Base-by-base conservation (phyloP, 164 flowering plant species). In the Macadamia tetraphylla region DNA sequence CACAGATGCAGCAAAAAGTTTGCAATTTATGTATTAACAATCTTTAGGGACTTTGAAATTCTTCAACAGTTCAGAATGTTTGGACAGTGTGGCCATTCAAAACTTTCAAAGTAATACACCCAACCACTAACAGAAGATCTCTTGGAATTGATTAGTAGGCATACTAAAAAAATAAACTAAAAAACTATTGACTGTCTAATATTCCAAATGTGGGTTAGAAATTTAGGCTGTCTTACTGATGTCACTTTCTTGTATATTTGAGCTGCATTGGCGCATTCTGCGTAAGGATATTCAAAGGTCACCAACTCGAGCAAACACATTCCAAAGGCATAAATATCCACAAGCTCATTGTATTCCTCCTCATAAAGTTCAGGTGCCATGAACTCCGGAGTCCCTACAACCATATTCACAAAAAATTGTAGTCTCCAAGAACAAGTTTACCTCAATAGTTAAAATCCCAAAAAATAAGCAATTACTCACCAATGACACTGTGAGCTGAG, bases 221-320 rank as follows among this genome's bases (percentile, higher is more conserved):
- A 10, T 60, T 14, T 14, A 53, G 43, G 44, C 1, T 60, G 62
- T 30, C 88, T 83, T 79, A 85, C 88, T 6, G 87, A 82, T 49
- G 73, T 70, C 60, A 85, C 91, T 81, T 85, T 87, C 84, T 85
- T 85, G 81, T 83, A 85, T 67, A 87, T 87, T 70, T 87, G 87
- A 66, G 86, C 91, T 69, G 91, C 83, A 78, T 83, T 81, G 46
- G 78, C 75, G 76, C 91, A 87, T 78, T 85, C 91, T 71, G 85
- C 85, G 55, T 87, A 87, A 9, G 91, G 91, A 76, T 83, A 87
- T 60, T 87, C 88, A 68, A 82, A 85, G 17, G 86, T 85, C 60
- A 87, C 86, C 88, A 87, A 82, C 73, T 87, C 91, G 72, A 87
- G 72, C 3, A 87, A 75, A 78, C 91, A 87, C 91, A 87, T 87